These are phyloP conservation scores for maize (Zea mays) DNA, from an alignment of 176 grass and related monocot species.

Conservation along the genomic window DNA sequence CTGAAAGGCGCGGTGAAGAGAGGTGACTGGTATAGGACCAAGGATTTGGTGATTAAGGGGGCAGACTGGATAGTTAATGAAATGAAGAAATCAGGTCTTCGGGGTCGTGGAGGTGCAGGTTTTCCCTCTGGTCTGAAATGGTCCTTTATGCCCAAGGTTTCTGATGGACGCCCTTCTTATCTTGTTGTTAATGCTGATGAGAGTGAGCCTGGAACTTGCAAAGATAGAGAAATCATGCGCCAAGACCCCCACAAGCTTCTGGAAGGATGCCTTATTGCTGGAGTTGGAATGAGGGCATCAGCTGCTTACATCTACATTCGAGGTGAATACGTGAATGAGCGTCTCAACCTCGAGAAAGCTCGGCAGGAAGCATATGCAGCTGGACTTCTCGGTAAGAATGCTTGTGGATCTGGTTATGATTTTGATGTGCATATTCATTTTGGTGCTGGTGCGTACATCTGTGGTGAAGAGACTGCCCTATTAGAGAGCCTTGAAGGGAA, in stretches of 20 bases:
- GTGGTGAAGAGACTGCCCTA: slow-evolving; percentile 93
- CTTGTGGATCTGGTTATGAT: slow-evolving; percentile 92
- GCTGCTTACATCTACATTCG: slow-evolving; percentile 96
- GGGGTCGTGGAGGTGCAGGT: slow-evolving; percentile 90
- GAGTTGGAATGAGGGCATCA: slow-evolving; percentile 87
- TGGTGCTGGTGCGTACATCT: slow-evolving; percentile 94
- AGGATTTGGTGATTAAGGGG: slow-evolving; percentile 86
- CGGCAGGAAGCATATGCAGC: slow-evolving; percentile 81
- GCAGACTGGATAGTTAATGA: slow-evolving; percentile 92
- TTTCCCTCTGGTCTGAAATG: slow-evolving; percentile 94
- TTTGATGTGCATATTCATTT: slow-evolving; percentile 91
- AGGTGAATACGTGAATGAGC: slow-evolving; percentile 94
- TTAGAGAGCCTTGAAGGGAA: slow-evolving; percentile 93
- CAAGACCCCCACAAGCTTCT: slow-evolving; percentile 93
- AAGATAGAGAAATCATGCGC: slow-evolving; percentile 95
- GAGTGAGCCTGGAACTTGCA: slow-evolving; percentile 93
- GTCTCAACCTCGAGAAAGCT: slow-evolving; percentile 72
- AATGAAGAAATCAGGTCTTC: slow-evolving; percentile 89
- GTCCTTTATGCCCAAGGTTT: slow-evolving; percentile 98
- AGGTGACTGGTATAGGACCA: slow-evolving; percentile 84
- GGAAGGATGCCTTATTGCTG: slow-evolving; percentile 89
- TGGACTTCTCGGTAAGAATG: slow-evolving; percentile 84
- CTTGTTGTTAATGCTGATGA: slow-evolving; percentile 98
- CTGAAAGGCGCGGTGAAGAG: slow-evolving; percentile 88
- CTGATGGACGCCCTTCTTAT: slow-evolving; percentile 81